Percentiles rank a stretch among this genome's conserved stretches.
Evolutionary conservation across 805 yeast genomes (phyloP).

Genomic region (Lachancea lanzarotensis): DNA sequence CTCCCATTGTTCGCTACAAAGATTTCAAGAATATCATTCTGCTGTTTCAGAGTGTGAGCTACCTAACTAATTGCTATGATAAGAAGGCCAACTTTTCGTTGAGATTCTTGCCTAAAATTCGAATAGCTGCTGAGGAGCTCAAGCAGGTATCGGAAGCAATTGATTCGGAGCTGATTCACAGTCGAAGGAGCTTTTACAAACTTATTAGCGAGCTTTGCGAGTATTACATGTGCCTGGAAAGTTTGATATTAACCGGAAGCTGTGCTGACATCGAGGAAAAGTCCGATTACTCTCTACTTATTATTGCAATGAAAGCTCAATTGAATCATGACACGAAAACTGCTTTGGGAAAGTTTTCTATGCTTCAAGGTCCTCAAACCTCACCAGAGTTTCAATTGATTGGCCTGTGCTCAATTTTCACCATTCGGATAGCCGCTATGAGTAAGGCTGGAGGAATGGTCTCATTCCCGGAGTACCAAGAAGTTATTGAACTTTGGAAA

Average conservation of each 20-base stretch:
- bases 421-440: conserved; percentile 7
- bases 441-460: conserved; percentile 4
- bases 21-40: conserved; percentile 26
- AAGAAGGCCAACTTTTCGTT: conserved; percentile 26
- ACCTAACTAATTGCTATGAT: conserved; percentile 29
- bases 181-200: conserved; percentile 14
- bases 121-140: conserved; percentile 16
- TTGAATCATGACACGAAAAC: conserved; percentile 9
- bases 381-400: conserved; percentile 12
- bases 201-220: conserved; percentile 14
- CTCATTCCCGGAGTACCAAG: conserved; percentile 1
- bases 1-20: conserved; percentile 20
- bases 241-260: conserved; percentile 4
- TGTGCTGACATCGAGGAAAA: conserved; percentile 4
- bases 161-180: background rate
- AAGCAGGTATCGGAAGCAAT: conserved; percentile 8
- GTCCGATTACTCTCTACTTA: conserved; percentile 4
- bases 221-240: conserved; percentile 17
- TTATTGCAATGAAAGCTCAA: conserved; percentile 16
- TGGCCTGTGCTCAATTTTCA: conserved; percentile 20
- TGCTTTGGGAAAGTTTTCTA: conserved; percentile 10
- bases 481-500: conserved; percentile 15
- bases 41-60: conserved; percentile 30
- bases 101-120: conserved; percentile 27
- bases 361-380: background rate